Evolutionary conservation across 1,139 yeast genomes (phyloP).

Genomic region (Magnusiomyces tetraspermus): DNA sequence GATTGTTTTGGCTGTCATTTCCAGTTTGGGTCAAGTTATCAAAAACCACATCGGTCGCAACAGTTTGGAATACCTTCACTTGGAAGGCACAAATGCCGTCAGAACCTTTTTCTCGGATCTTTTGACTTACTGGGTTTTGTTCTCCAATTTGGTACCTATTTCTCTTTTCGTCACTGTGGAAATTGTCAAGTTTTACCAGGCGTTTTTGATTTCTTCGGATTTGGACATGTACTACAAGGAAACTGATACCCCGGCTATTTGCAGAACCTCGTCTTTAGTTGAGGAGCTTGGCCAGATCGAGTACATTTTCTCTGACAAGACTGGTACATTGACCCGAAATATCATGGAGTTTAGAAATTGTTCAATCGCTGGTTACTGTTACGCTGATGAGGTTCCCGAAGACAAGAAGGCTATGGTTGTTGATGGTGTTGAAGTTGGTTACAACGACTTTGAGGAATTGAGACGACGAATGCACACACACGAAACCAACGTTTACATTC

Average conservation of each 20-base stretch:
- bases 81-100: constrained; percentile 61
- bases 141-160: constrained; percentile 91
- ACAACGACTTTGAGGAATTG: constrained; percentile 60
- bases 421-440: constrained; percentile 80
- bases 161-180: constrained; percentile 86
- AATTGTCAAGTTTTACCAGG: constrained; percentile 89
- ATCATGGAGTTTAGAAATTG: constrained; percentile 96
- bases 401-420: constrained; percentile 63
- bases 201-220: constrained; percentile 86
- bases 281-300: constrained; percentile 96
- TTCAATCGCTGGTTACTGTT: constrained; percentile 86
- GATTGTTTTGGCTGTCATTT: constrained; percentile 62
- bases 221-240: constrained; percentile 83
- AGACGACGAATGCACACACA: constrained; percentile 41
- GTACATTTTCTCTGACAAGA: constrained; percentile 89
- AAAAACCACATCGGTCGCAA: constrained; percentile 49
- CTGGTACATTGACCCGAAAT: constrained; percentile 91
- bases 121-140: constrained; percentile 90
- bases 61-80: constrained; percentile 51
- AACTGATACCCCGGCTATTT: constrained; percentile 89
- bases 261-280: constrained; percentile 87
- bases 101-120: constrained; percentile 75
- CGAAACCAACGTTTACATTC: constrained; percentile 52
- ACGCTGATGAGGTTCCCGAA: constrained; percentile 83
- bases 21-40: constrained; percentile 81